Evolutionary conservation across 805 yeast species (phyloP).

Genomic region (Zygoascus flipseniorum): DNA sequence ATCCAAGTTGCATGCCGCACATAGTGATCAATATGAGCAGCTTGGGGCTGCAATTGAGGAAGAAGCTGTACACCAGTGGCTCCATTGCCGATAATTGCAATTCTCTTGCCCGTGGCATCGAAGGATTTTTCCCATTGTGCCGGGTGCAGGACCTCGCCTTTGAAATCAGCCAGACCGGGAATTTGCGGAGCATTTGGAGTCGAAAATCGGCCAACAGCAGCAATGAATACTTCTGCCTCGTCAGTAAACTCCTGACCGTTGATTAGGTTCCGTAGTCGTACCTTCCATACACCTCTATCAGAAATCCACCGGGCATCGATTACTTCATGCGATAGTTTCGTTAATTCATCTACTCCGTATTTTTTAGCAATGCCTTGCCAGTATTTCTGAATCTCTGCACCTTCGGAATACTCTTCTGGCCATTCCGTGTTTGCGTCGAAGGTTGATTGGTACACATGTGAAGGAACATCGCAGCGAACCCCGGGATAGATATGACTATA

Average conservation of each 20-base stretch:
- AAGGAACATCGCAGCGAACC: slow-evolving; percentile 20
- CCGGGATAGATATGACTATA: slow-evolving; percentile 21
- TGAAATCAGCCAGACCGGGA: slow-evolving; percentile 22
- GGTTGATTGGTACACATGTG: slow-evolving; percentile 23
- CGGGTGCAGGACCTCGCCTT: slow-evolving; percentile 27
- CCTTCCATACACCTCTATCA: slow-evolving; percentile 7
- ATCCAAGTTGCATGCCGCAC: slow-evolving; percentile 19
- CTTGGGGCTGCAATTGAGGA: slow-evolving; percentile 20
- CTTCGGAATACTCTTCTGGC: slow-evolving; percentile 18
- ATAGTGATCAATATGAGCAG: slow-evolving; percentile 16
- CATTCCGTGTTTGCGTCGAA: slow-evolving; percentile 24
- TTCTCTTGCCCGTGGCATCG: slow-evolving; percentile 21
- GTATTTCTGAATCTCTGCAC: slow-evolving; percentile 21
- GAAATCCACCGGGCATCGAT: slow-evolving; percentile 20
- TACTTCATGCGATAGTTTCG: slow-evolving; percentile 15
- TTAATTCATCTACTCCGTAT: slow-evolving; percentile 16
- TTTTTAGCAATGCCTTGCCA: slow-evolving; percentile 17
- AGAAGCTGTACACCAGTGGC: slow-evolving; percentile 30
- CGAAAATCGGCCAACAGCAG: slow-evolving; percentile 21
- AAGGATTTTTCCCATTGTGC: slow-evolving; percentile 26
- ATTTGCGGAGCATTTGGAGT: slow-evolving; percentile 24
- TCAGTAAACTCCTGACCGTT: slow-evolving; percentile 14
- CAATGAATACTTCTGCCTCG: slow-evolving; percentile 19
- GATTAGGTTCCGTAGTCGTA: slow-evolving; percentile 5
- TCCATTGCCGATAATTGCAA: slow-evolving; percentile 30